These are phyloP conservation scores for Beauveria sp. DNA, from an alignment of 2,329 filamentous ascomycete genomes.

Conservation along the genomic window DNA sequence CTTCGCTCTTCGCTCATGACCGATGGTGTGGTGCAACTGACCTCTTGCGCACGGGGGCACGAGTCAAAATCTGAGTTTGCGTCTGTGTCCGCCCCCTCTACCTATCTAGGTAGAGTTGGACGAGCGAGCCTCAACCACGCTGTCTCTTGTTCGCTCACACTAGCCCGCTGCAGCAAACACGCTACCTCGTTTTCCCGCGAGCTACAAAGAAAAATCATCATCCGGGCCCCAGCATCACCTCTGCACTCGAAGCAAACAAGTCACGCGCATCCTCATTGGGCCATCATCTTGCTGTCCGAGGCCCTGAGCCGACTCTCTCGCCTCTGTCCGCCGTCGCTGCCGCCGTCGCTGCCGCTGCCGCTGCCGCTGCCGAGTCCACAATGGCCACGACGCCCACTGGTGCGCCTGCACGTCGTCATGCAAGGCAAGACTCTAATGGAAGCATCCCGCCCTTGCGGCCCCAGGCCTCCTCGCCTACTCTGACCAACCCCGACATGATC, in stretches of 20 bases:
- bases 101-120: background rate
- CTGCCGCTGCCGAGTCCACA: background rate
- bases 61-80: conserved; percentile 7
- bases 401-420: conserved; percentile 20
- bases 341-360: background rate
- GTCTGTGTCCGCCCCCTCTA: background rate
- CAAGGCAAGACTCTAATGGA: conserved; percentile 21
- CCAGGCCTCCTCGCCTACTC: conserved; percentile 67
- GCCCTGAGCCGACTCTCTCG: background rate
- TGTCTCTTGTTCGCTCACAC: background rate
- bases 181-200: background rate
- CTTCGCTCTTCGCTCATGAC: background rate
- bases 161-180: background rate
- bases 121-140: background rate
- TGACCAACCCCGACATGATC: conserved; percentile 94
- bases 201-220: background rate
- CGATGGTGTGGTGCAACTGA: conserved; percentile 8
- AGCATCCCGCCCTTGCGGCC: conserved; percentile 32
- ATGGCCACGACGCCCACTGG: conserved; percentile 13
- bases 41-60: conserved; percentile 5
- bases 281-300: background rate
- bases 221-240: background rate
- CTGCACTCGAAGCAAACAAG: background rate
- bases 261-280: background rate
- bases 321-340: background rate